Evolutionary conservation across 208 protist species (phyloP), one percentile per base, ranked within the genome.

Genomic region (Entamoeba histolytica): DNA sequence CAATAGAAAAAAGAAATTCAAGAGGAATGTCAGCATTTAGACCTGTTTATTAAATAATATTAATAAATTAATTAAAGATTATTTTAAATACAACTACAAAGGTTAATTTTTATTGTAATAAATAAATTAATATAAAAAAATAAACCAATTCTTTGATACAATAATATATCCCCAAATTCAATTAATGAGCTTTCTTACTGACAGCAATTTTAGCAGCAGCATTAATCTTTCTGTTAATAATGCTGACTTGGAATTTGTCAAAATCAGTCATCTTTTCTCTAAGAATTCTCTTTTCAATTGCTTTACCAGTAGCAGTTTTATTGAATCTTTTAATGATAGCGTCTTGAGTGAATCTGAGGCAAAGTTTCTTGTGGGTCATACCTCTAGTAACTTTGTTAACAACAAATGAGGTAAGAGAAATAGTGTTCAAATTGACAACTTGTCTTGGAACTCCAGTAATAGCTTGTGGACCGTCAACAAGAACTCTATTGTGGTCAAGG

Each of bases 261-360:
- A 92, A 92, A 69, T 92, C 91, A 73, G 91, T 92, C 91, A 92
- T 92, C n/a, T 92, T 92, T 23, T 23, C 17, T 92, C 91, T 92
- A 1, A 92, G 28, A 19, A 39, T 28, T 23, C 17, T 47, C n/a
- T 35, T 73, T 44, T 92, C 52, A 73, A 92, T 73, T 7, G 50
- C 52, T 19, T 92, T 92, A 31, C 51, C 91, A 47, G 17, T 23
- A 28, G 91, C 50, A 10, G 91, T 92, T 92, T 92, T 92, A n/a
- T 23, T 44, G 4, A 55, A 92, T 92, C 52, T 55, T 92, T 92
- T 69, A 35, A 73, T 5, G 5, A 92, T 92, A 19, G 17, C 28
- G 14, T 92, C 91, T 44, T 92, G 51, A 31, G 17, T 44, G 91
- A 92, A 92, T 47, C 52, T 23, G 17, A 73, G n/a, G 5, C 52